Conservation (phyloP, 1,284 basidiomycete species). For the Boletus sp. region DNA sequence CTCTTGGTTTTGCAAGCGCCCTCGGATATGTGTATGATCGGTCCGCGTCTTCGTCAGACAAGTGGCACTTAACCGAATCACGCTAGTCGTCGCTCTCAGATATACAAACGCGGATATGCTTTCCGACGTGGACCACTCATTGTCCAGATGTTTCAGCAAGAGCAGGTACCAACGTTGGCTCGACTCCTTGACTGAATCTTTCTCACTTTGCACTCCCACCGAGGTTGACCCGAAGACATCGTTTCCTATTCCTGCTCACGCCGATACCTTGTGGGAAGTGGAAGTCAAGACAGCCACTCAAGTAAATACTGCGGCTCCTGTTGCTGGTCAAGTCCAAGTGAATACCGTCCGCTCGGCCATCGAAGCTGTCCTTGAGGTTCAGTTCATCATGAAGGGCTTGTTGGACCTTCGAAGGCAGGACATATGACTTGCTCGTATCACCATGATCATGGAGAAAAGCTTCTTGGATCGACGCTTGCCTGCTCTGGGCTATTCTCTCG, state of each 20-base stretch:
- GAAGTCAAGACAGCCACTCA: constrained; percentile 77
- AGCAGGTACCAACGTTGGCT: constrained; percentile 49
- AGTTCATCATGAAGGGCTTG: constrained; percentile 73
- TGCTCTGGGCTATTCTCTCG: neutral
- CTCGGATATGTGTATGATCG: constrained; percentile 63
- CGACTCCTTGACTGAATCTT: neutral
- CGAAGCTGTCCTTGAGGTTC: constrained; percentile 71
- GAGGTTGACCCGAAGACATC: constrained; percentile 69
- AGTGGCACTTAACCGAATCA: constrained; percentile 9
- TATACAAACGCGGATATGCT: constrained; percentile 73
- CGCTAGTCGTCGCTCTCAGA: constrained; percentile 61
- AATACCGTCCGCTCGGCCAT: constrained; percentile 43
- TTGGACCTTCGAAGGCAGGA: constrained; percentile 60
- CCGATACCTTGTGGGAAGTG: constrained; percentile 77
- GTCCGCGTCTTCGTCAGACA: constrained; percentile 1
- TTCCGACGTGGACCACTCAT: constrained; percentile 65
- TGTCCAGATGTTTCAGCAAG: constrained; percentile 80
- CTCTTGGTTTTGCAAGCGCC: constrained; percentile 69
- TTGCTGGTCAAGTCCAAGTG: constrained; percentile 44
- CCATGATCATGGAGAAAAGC: neutral
- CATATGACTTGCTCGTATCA: constrained; percentile 17
- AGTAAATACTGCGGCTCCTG: constrained; percentile 67
- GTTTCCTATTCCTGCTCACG: constrained; percentile 65
- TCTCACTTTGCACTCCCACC: constrained; percentile 6
- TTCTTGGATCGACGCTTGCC: no score